Percentiles rank a stretch among this genome's conserved stretches.
Evolutionary conservation across 1,284 basidiomycete genomes (phyloP).

Genomic region (Acaromyces ingoldii): DNA sequence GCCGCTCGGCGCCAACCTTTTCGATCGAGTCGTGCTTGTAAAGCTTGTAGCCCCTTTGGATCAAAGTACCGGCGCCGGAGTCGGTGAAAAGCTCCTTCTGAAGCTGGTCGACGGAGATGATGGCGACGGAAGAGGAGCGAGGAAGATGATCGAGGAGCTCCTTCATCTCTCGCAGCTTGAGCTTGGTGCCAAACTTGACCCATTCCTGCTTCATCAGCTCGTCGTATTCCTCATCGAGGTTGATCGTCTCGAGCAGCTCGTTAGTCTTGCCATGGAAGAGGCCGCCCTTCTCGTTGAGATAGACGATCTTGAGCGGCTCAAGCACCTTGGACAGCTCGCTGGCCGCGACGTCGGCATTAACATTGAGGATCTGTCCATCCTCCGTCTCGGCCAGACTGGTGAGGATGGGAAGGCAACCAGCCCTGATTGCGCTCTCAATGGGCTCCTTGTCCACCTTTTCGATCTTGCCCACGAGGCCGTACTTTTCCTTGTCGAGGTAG

Average conservation of each 20-base stretch:
- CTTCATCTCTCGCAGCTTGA: slow-evolving; percentile 99
- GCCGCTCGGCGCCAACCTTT: slow-evolving; percentile 80
- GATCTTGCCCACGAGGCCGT: slow-evolving; percentile 51
- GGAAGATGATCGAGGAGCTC: slow-evolving; percentile 97
- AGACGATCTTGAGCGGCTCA: slow-evolving; percentile 79
- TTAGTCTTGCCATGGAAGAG: slow-evolving; percentile 83
- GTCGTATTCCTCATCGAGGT: slow-evolving; percentile 98
- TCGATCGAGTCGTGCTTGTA: slow-evolving; percentile 81
- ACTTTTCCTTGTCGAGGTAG: slow-evolving; percentile 51
- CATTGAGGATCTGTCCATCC: slow-evolving; percentile 51
- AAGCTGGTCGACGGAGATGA: slow-evolving; percentile 87
- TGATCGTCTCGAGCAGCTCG: slow-evolving; percentile 75
- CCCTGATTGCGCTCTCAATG: slow-evolving; percentile 50
- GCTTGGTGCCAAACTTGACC: slow-evolving; percentile 99
- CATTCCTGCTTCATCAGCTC: slow-evolving; percentile 96
- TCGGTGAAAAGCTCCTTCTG: slow-evolving; percentile 99
- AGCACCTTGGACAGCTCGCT: slow-evolving; percentile 50
- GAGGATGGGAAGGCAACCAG: slow-evolving; percentile 50
- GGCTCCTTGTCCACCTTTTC: slow-evolving; percentile 51
- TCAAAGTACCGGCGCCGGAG: slow-evolving; percentile 92
- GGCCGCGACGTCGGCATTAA: slow-evolving; percentile 51
- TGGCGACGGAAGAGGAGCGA: slow-evolving; percentile 93
- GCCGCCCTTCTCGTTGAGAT: slow-evolving; percentile 96
- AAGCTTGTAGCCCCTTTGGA: slow-evolving; percentile 95
- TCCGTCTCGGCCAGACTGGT: slow-evolving; percentile 47